A percentile compares a stretch with the other conserved stretches of the same genome.
Evolutionary conservation across 306 rosid genomes (phyloP).

Genomic region (Cajanus cajan): DNA sequence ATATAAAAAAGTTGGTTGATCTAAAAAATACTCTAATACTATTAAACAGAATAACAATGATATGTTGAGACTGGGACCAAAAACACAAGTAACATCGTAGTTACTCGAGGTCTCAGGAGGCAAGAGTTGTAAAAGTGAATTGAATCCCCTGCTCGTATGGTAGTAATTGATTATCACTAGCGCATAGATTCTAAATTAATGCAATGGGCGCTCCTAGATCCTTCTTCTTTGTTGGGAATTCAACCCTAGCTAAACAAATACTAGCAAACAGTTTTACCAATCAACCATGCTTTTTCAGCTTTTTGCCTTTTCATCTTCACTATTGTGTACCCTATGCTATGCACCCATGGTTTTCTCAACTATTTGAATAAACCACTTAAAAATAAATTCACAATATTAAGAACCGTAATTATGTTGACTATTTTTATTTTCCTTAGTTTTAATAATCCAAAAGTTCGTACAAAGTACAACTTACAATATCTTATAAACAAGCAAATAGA

Average conservation of each 20-base stretch:
- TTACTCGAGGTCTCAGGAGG: too few relatives aligned
- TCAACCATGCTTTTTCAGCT: not conserved
- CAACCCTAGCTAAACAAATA: too few relatives aligned
- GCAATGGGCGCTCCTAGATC: conserved; percentile 28
- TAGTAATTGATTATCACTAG: not conserved
- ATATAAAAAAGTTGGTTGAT: too few relatives aligned
- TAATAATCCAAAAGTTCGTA: not conserved
- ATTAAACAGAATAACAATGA: too few relatives aligned
- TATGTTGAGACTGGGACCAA: too few relatives aligned
- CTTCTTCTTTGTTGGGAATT: not conserved
- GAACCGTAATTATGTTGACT: not conserved
- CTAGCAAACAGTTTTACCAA: conserved; percentile 21
- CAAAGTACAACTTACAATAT: not conserved
- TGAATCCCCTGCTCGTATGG: not conserved
- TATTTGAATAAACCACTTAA: not conserved
- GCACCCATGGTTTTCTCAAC: conserved; percentile 14
- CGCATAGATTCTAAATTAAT: conserved; percentile 22
- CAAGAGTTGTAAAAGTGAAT: not conserved
- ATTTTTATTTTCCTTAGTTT: not conserved
- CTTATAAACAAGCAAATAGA: not conserved
- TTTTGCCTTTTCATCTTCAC: not conserved
- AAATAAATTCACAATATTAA: not conserved
- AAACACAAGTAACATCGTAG: too few relatives aligned
- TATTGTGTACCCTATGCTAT: not conserved
- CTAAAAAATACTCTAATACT: too few relatives aligned